Base-by-base conservation (phyloP, 768 basidiomycete species). In the Russula olivacea region DNA sequence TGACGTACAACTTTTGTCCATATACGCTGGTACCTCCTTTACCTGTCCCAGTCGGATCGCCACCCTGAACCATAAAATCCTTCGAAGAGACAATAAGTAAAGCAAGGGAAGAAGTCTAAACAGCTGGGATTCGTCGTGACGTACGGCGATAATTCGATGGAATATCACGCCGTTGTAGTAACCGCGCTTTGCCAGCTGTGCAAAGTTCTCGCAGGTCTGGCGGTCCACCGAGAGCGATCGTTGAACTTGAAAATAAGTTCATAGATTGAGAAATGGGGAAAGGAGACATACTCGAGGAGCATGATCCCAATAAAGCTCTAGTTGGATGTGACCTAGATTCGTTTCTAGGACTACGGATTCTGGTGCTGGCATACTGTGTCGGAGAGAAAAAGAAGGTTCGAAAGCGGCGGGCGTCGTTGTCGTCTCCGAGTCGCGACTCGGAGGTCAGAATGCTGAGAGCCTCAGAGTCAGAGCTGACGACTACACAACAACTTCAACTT, bases 51-150 rank as follows among this genome's bases (percentile, higher is more conserved):
- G 94, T 96, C 12, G 95, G 96, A 73, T 96, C 94, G 47, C 95
- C 96, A 32, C 84, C 87, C 77, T 99, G 96, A 17, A 97, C 86
- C 96, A 98, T 98, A 71, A 98, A 98, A 72, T 95, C 94, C 88
- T 95, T 69, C 23, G 49, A 9, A 53, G 53, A 38, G 59, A 38
- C 40, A n/a, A 50, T 51, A 11, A 54, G 34, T 17, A 28, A 4
- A 17, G 34, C 6, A 30, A 30, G 51, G 11, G 14, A 3, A 38
- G 14, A 14, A 38, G 10, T 38, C 12, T 10, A 9, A 30, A 50
- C 53, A 49, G 71, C 32, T 19, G 28, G 4, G 58, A 50, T 11
- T 57, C 34, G 32, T 28, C 14, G 38, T 15, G 56, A 74, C 84
- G 53, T 66, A 93, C 93, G 45, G 89, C 78, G 53, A 98, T 88